A percentile compares a stretch with the other conserved stretches of the same genome.
phyloP scores from a whole-genome alignment of 2,329 filamentous ascomycete genomes.

The Sporothrix variecibatus region DNA sequence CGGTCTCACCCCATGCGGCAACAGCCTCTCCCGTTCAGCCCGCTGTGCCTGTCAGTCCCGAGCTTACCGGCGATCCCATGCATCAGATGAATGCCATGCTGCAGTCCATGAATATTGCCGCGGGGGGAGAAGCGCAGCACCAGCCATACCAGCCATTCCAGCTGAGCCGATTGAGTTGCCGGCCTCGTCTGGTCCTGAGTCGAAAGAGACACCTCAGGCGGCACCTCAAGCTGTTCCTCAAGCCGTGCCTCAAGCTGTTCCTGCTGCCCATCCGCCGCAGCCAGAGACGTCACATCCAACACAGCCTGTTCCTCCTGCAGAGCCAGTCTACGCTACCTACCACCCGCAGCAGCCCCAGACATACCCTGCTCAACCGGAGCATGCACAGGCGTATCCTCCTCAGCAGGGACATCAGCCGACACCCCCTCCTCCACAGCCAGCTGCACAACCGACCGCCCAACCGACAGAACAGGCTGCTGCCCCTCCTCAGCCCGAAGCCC shows the following conservation, averaged over 20 bases:
- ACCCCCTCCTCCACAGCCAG: not conserved
- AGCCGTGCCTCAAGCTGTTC: not conserved
- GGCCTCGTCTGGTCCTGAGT: not conserved
- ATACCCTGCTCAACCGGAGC: not conserved
- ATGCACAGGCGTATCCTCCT: not conserved
- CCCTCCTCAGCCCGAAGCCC: not conserved
- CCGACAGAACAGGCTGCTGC: not conserved
- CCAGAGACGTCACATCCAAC: not conserved
- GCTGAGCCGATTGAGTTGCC: not conserved
- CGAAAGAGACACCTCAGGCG: not conserved
- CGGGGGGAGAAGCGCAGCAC: not conserved
- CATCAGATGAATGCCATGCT: slow-evolving; percentile 13
- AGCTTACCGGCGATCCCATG: not conserved
- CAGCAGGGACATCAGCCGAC: not conserved
- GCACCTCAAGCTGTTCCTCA: not conserved
- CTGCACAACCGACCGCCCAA: not conserved
- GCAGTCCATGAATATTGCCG: slow-evolving; percentile 1
- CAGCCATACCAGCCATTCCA: not conserved
- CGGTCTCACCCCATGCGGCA: not conserved
- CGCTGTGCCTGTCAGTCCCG: not conserved
- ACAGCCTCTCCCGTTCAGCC: not conserved
- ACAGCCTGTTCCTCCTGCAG: not conserved
- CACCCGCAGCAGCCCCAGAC: not conserved
- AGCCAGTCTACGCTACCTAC: not conserved
- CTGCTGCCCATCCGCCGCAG: not conserved